Percentiles rank a stretch among this genome's conserved stretches.
These are phyloP conservation scores for Phytophthora citricola DNA, from an alignment of 352 stramenopile species.

Conservation along the genomic window DNA sequence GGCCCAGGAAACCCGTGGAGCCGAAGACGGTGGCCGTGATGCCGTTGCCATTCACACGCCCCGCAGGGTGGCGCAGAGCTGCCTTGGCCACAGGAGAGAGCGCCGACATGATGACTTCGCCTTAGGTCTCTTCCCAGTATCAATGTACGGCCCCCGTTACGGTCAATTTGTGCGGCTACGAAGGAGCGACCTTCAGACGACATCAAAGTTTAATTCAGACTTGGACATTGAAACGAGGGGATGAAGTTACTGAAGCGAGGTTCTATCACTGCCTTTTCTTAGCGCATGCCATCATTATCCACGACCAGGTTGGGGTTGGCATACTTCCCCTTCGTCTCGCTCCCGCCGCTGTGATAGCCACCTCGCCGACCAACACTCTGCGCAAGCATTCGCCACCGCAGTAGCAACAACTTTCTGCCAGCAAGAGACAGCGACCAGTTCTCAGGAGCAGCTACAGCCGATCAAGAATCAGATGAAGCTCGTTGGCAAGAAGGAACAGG, in stretches of 20 bases:
- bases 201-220: slow-evolving; percentile 1
- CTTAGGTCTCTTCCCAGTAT: slow-evolving; percentile 12
- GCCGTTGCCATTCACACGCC: slow-evolving; percentile 75
- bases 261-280: slow-evolving; percentile 13
- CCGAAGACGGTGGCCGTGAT: slow-evolving; percentile 97
- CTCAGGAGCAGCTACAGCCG: neutral
- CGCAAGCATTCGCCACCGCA: slow-evolving; percentile 4
- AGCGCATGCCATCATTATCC: slow-evolving; percentile 11
- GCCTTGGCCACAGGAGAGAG: slow-evolving; percentile 82
- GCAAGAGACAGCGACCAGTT: neutral
- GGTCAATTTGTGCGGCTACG: slow-evolving; percentile 15
- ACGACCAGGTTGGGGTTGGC: slow-evolving; percentile 10
- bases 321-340: neutral
- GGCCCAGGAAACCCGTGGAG: slow-evolving; percentile 94
- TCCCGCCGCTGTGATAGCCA: neutral
- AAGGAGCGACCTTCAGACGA: slow-evolving; percentile 26
- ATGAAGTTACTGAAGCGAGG: too few species aligned
- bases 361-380: neutral
- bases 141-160: slow-evolving; percentile 11
- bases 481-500: slow-evolving; percentile 73
- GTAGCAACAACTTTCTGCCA: neutral
- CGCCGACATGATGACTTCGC: slow-evolving; percentile 64
- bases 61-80: slow-evolving; percentile 77
- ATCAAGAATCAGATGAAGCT: slow-evolving; percentile 60
- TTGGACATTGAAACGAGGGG: neutral